These are phyloP conservation scores for Trichosporon sp. DNA, from an alignment of 1,284 basidiomycete species.

Conservation along the genomic window DNA sequence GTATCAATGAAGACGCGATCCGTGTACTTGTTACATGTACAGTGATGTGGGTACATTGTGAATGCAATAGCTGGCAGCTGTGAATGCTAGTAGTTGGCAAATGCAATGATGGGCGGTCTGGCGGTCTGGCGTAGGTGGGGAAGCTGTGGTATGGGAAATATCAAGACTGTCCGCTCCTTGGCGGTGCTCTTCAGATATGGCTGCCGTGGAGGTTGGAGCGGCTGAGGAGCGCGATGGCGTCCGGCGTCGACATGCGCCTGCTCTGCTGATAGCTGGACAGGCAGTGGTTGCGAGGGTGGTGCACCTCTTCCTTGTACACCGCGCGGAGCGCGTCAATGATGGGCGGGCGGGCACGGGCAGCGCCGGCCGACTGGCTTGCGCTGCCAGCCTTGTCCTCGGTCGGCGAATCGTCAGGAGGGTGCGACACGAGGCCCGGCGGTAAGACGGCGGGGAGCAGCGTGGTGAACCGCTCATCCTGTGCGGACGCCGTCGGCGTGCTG, in stretches of 20 bases:
- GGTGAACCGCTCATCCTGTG: conserved; percentile 44
- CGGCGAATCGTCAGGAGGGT: conserved; percentile 18
- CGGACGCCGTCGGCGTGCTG: conserved; percentile 28
- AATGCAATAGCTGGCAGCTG: not conserved
- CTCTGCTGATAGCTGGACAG: not conserved
- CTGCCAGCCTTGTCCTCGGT: not conserved
- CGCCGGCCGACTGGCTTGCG: not conserved
- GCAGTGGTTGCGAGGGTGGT: not conserved
- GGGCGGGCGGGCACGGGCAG: not conserved
- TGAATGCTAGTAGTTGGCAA: not conserved
- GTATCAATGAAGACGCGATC: not conserved
- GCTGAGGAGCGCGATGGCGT: not conserved
- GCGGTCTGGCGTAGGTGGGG: not conserved
- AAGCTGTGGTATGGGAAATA: not conserved
- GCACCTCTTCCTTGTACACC: not conserved
- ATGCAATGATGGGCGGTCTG: not conserved
- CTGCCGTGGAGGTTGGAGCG: not conserved
- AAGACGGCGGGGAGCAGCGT: conserved; percentile 51
- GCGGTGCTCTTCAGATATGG: not conserved
- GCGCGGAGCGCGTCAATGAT: not conserved
- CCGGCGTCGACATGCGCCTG: not conserved
- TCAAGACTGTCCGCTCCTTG: not conserved
- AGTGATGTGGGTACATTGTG: conserved; percentile 1
- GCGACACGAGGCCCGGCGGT: conserved; percentile 33
- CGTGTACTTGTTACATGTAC: conserved; percentile 1